Percentiles rank a stretch among this genome's conserved stretches.
Evolutionary conservation across 2,329 filamentous ascomycete genomes (phyloP).

Genomic region (Falciphora oryzae): DNA sequence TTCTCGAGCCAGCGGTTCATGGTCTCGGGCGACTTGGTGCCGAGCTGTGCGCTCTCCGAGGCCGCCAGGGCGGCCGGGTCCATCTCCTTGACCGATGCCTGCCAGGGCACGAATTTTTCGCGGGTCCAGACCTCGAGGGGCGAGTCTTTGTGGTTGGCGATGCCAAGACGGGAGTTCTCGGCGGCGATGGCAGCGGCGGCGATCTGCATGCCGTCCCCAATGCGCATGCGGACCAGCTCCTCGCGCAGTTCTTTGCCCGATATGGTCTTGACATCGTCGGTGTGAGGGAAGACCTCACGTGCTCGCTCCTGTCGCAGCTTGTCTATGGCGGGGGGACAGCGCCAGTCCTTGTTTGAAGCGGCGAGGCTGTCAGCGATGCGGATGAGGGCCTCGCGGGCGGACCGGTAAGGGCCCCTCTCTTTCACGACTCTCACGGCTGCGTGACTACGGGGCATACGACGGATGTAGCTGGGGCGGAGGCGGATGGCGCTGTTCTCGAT

Average conservation of each 20-base stretch:
- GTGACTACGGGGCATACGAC: conserved; percentile 6
- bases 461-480: conserved; percentile 8
- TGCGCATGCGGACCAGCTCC: conserved; percentile 7
- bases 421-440: conserved; percentile 4
- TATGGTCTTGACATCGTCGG: conserved; percentile 8
- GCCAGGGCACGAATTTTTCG: conserved; percentile 4
- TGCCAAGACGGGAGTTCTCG: conserved; percentile 2
- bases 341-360: neutral
- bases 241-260: conserved; percentile 6
- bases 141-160: neutral
- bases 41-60: conserved; percentile 3
- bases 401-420: conserved; percentile 3
- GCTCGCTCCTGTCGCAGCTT: conserved; percentile 6
- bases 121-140: conserved; percentile 4
- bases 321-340: neutral
- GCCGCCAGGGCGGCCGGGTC: conserved; percentile 5
- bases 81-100: conserved; percentile 3
- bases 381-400: conserved; percentile 7
- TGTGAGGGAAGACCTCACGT: conserved; percentile 1
- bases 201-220: neutral
- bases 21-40: neutral
- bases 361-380: conserved; percentile 1
- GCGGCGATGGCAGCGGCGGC: conserved; percentile 4
- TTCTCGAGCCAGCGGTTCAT: neutral
- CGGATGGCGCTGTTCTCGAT: conserved; percentile 8